phyloP scores from a whole-genome alignment of 2,329 filamentous ascomycete species.

The Stachybotrys elegans region DNA sequence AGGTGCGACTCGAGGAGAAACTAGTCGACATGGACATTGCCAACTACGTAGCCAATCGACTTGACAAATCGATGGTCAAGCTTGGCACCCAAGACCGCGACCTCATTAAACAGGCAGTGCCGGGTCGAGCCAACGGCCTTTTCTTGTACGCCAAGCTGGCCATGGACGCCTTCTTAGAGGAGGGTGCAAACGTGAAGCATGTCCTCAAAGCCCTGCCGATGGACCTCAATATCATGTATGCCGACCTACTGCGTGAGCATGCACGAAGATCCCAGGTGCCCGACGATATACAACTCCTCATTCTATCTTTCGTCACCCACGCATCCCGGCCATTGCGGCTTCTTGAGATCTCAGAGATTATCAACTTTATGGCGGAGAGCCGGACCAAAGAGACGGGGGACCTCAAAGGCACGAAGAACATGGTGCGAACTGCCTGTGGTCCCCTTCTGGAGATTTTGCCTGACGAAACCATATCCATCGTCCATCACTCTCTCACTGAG shows the following conservation, averaged over 20 bases:
- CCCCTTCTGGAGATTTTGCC: constrained; percentile 38
- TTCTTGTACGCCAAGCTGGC: constrained; percentile 1
- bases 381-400: constrained; percentile 6
- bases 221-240: constrained; percentile 34
- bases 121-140: neutral
- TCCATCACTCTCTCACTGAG: constrained; percentile 46
- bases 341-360: constrained; percentile 32
- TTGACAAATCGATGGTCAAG: too few relatives aligned
- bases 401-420: constrained; percentile 26
- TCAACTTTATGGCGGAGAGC: constrained; percentile 10
- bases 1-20: constrained; percentile 28
- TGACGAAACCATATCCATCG: constrained; percentile 37
- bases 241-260: constrained; percentile 32
- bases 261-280: constrained; percentile 23
- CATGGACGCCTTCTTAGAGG: constrained; percentile 8
- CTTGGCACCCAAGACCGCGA: too few relatives aligned
- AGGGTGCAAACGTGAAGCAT: constrained; percentile 15
- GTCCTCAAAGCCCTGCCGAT: constrained; percentile 27
- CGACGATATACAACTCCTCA: constrained; percentile 25
- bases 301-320: constrained; percentile 37
- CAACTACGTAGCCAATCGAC: too few relatives aligned
- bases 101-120: neutral
- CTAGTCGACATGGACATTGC: constrained; percentile 34
- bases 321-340: constrained; percentile 35
- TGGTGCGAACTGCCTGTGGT: constrained; percentile 33